These are phyloP conservation scores for Drechslerella coelobrocha DNA, from an alignment of 2,329 filamentous ascomycete genomes.

Conservation along the genomic window DNA sequence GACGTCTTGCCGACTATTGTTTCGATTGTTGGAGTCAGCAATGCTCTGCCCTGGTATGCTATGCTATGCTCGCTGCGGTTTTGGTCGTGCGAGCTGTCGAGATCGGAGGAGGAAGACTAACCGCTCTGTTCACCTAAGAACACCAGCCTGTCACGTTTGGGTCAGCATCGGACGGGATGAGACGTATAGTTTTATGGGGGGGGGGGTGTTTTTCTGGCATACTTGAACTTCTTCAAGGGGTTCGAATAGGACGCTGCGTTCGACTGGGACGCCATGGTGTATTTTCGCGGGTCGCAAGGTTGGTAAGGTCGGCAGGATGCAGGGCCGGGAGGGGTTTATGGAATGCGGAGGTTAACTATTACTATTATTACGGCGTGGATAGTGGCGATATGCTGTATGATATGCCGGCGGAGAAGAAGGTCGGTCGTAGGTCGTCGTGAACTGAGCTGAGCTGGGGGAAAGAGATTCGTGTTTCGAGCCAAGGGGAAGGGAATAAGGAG, in stretches of 20 bases:
- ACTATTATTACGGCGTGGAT: too few relatives aligned
- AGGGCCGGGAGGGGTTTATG: slow-evolving; percentile 4
- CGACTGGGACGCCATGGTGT: slow-evolving; percentile 50
- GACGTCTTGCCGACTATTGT: slow-evolving; percentile 94
- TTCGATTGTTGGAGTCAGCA: slow-evolving; percentile 31
- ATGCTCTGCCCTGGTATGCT: slow-evolving; percentile 34
- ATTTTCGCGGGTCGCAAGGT: slow-evolving; percentile 17
- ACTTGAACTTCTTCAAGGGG: slow-evolving; percentile 99
- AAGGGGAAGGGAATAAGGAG: too few relatives aligned
- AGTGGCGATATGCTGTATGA: too few relatives aligned
- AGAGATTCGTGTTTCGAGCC: too few relatives aligned
- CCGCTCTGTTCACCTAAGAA: slow-evolving; percentile 98
- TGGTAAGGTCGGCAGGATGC: slow-evolving; percentile 7
- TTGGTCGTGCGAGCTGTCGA: slow-evolving; percentile 10
- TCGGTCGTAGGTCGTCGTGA: too few relatives aligned
- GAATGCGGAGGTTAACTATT: neutral
- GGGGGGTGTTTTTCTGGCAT: slow-evolving; percentile 56
- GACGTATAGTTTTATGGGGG: slow-evolving; percentile 47
- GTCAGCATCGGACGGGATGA: slow-evolving; percentile 54
- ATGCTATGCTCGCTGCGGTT: slow-evolving; percentile 15
- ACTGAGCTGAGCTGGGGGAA: too few relatives aligned
- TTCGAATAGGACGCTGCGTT: slow-evolving; percentile 89
- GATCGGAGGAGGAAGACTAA: slow-evolving; percentile 63
- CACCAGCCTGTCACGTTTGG: slow-evolving; percentile 71
- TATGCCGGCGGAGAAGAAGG: too few relatives aligned